A percentile compares a stretch with the other conserved stretches of the same genome.
Conservation (phyloP, 1,284 basidiomycete genomes). For the Pyrrhoderma noxium region DNA sequence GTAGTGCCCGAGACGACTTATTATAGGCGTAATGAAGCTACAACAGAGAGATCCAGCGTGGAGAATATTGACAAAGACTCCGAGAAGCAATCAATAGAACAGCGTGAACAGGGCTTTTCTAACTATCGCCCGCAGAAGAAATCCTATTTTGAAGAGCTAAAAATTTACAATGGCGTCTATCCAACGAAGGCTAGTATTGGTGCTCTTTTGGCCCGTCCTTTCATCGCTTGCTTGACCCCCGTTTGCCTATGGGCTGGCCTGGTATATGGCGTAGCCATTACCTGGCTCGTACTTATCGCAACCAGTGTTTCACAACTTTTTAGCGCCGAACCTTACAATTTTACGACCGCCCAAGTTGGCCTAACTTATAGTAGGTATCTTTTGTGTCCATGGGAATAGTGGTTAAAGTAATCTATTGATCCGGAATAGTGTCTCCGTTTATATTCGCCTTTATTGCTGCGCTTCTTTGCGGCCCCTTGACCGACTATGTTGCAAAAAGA, state of each 20-base stretch:
- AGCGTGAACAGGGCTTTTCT: not conserved
- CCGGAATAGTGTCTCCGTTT: conserved; percentile 20
- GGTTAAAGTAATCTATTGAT: not conserved
- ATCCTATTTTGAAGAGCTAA: conserved; percentile 12
- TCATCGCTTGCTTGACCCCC: conserved; percentile 17
- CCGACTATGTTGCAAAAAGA: conserved; percentile 20
- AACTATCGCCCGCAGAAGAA: conserved; percentile 11
- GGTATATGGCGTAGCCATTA: conserved; percentile 22
- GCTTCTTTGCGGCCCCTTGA: conserved; percentile 20
- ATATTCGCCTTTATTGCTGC: conserved; percentile 20
- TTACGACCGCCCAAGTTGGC: conserved; percentile 18
- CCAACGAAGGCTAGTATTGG: conserved; percentile 14
- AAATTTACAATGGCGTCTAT: conserved; percentile 18
- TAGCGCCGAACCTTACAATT: conserved; percentile 21
- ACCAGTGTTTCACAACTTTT: conserved; percentile 21
- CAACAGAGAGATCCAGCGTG: not conserved
- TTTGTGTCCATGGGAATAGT: not conserved
- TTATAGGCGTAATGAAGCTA: not conserved
- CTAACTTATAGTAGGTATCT: conserved; percentile 17
- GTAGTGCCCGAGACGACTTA: conserved; percentile 19
- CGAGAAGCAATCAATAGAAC: conserved; percentile 1
- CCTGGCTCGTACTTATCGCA: conserved; percentile 22
- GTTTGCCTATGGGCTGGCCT: conserved; percentile 18
- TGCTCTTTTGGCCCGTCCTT: conserved; percentile 12
- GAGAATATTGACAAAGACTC: not conserved